Evolutionary conservation across 2,329 filamentous ascomycete species (phyloP), one percentile per base, ranked within the genome.

Genomic region (Talaromyces sp.): DNA sequence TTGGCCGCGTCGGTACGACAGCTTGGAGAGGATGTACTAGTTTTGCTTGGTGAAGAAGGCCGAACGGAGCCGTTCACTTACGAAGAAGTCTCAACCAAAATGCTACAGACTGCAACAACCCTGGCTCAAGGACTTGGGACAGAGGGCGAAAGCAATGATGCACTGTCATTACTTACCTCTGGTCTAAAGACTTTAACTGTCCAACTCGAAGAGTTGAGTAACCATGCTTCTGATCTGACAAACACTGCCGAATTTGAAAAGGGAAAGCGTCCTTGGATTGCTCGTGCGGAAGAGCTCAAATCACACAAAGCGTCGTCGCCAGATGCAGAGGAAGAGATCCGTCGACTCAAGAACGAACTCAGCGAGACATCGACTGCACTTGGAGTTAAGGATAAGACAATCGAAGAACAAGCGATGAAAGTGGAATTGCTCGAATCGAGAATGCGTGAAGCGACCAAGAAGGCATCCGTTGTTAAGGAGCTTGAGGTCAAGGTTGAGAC

Each of bases 361-460:
- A 86, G 88, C 67, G 91, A 93, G 70, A 87, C 89, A 21, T 88
- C 90, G 3, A 87, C 88, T 61, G 82, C 85, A 3, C 83, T 92
- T 63, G 86, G 88, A 1, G 84, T 88, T 66, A 87, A 88, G 66
- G 91, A 96, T 67, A 90, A 93, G 73, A 88, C 88, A 39, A 85
- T 96, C 59, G 92, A 96, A 74, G 93, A 96, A 63, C 78, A 91
- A 25, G 85, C 88, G n/a, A 89, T 97, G 68, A 93, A 95, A 75
- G 96, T 97, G 68, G 93, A 97, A 76, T 91, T 95, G 44, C 86
- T 98, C 40, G 91, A 96, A 75, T 90, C 91, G 7, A 84, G 91
- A 63, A 93, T 95, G 88, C 87, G 88, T 63, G 92, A 96, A 71
- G 90, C 91, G 5, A 86, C 87, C 67, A 87, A 89, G 72, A 93